Base-by-base conservation (phyloP, 164 flowering plant species). In the Taxillus chinensis region DNA sequence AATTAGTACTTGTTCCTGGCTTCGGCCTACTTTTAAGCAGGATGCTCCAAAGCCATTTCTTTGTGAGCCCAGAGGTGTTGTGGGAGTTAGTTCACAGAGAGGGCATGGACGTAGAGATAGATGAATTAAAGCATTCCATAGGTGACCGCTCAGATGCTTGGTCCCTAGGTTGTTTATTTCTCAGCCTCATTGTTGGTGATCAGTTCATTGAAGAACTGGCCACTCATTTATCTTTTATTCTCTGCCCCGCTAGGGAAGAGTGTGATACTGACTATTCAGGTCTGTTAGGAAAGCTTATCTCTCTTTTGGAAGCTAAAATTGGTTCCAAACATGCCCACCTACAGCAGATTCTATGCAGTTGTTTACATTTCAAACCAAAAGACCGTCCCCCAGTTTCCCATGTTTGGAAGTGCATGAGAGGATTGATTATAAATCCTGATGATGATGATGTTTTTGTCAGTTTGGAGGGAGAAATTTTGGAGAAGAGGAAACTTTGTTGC, bases 1-100 rank as follows among this genome's bases (percentile, higher is more conserved):
- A n/a, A 48, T 58, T 58, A 48, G 51, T 8, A 43, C 7, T 43
- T 9, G 46, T 9, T 43, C 8, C 10, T 43, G 46, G 46, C 55
- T 43, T 68, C 45, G 74, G 70, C 41, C 45, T 41, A 12, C 49
- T 66, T n/a, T 48, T 71, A 39, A 16, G 41, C 39, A 60, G 68
- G 43, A 41, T 79, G 42, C 49, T 78, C 45, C 62, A 70, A 41
- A 64, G n/a, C 4, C 73, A 62, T 49, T 70, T 61, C 41, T 84
- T 84, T 74, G 62, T 84, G 15, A 79, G 91, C 63, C 97, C 92
- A 10, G 99, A 90, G 79, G 40, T 86, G 51, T 53, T 85, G 52
- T 13, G 76, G 27, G 64, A 71, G 55, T 64, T 82, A 39, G 49
- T 85, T 64, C 41, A 40, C 37, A 55, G 55, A 43, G 68, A 68